phyloP scores from a whole-genome alignment of 2,329 filamentous ascomycete genomes.

The Escovopsis weberi region DNA sequence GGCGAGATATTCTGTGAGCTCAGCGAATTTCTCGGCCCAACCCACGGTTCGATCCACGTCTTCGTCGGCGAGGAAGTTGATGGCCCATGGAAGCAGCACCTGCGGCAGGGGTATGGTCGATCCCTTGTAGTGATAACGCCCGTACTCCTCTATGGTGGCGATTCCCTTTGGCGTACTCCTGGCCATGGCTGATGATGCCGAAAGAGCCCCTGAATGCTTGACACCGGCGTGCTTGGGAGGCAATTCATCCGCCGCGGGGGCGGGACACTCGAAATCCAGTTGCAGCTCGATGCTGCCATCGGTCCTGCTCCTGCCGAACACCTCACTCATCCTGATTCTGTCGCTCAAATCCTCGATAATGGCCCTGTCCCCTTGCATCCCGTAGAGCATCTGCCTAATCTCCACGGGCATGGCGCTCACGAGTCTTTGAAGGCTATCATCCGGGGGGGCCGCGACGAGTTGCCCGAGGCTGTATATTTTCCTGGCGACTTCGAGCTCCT shows the following conservation, averaged over 20 bases:
- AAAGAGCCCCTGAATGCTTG: not conserved
- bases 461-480: constrained; percentile 1
- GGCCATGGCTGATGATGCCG: not conserved
- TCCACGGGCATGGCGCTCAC: not conserved
- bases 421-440: not conserved
- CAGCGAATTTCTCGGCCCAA: constrained; percentile 24
- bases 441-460: not conserved
- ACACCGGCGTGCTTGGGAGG: not conserved
- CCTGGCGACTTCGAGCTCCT: constrained; percentile 1
- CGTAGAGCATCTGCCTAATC: not conserved
- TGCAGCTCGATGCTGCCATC: constrained; percentile 4
- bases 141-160: constrained; percentile 1
- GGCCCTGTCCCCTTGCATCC: not conserved
- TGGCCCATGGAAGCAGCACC: constrained; percentile 17
- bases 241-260: not conserved
- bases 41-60: constrained; percentile 26
- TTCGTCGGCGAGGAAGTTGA: constrained; percentile 34
- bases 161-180: not conserved
- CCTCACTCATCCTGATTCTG: not conserved
- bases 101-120: constrained; percentile 20
- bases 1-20: constrained; percentile 25
- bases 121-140: constrained; percentile 15
- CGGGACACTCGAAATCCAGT: not conserved
- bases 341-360: not conserved
- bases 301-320: not conserved